Evolutionary conservation across 176 grass and related monocot species (phyloP).

Genomic region (Carex scoparia): DNA sequence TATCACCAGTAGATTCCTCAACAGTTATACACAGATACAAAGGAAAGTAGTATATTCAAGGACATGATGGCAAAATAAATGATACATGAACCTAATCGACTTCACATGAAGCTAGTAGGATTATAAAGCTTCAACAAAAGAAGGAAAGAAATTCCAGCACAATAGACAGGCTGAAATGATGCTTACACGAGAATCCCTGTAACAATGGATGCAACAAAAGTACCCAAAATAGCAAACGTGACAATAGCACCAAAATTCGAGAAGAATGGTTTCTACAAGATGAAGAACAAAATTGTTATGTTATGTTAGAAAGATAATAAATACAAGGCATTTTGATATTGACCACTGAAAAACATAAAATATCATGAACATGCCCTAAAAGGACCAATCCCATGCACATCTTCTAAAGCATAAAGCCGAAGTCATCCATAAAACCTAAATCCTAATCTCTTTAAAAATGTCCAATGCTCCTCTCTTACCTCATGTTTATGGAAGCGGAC

Average conservation of each 20-base stretch:
- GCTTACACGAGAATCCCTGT: constrained; percentile 98
- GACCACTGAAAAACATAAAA: neutral
- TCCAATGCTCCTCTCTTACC: neutral
- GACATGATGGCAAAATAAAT: neutral
- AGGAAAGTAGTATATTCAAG: neutral
- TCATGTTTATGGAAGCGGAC: neutral
- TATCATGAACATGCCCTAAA: neutral
- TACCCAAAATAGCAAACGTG: constrained; percentile 93
- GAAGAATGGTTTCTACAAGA: constrained; percentile 92
- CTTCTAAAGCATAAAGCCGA: neutral
- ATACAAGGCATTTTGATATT: neutral
- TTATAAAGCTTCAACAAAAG: neutral
- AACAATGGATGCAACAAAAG: constrained; percentile 82
- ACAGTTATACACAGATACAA: neutral
- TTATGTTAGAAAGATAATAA: constrained; percentile 11
- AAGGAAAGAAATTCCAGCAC: constrained; percentile 15
- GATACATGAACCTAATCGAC: neutral
- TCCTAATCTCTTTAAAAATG: neutral
- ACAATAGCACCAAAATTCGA: constrained; percentile 98
- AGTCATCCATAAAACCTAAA: neutral
- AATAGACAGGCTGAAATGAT: constrained; percentile 26
- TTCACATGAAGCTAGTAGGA: neutral
- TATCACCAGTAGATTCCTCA: neutral
- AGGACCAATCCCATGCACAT: neutral
- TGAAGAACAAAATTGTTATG: neutral